Conservation (phyloP, 148 eudicot species). For the Chenopodium berlandieri region DNA sequence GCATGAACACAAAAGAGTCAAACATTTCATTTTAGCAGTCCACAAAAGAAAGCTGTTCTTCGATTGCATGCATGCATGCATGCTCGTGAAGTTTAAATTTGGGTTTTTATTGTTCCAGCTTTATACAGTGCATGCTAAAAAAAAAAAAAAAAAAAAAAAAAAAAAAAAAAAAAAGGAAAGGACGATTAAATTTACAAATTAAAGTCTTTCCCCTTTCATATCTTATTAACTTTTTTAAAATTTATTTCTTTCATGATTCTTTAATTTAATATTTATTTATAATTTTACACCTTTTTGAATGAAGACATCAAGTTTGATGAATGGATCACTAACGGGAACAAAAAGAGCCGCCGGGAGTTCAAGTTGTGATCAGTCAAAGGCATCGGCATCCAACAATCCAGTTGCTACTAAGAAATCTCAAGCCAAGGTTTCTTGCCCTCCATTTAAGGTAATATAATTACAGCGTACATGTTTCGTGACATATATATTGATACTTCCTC, state of each 20-base stretch:
- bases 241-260: background rate
- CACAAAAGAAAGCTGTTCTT: too few relatives aligned
- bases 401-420: constrained; percentile 35
- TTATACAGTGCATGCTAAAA: constrained; percentile 28
- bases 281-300: background rate
- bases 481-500: too few relatives aligned
- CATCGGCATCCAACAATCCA: constrained; percentile 28
- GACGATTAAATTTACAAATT: background rate
- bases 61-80: constrained; percentile 11
- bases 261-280: background rate
- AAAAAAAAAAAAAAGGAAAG: constrained; percentile 7
- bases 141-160: constrained; percentile 11
- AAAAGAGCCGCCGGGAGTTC: constrained; percentile 36
- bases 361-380: constrained; percentile 23
- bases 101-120: constrained; percentile 20
- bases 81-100: background rate
- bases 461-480: too few relatives aligned
- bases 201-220: background rate
- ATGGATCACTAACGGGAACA: constrained; percentile 33
- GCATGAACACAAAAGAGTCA: too few relatives aligned
- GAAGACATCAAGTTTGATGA: constrained; percentile 16
- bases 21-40: too few relatives aligned
- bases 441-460: constrained; percentile 33
- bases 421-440: constrained; percentile 39
- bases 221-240: background rate